Evolutionary conservation across 345 rosid genomes (phyloP).

Genomic region (Pugionium dolabratum): DNA sequence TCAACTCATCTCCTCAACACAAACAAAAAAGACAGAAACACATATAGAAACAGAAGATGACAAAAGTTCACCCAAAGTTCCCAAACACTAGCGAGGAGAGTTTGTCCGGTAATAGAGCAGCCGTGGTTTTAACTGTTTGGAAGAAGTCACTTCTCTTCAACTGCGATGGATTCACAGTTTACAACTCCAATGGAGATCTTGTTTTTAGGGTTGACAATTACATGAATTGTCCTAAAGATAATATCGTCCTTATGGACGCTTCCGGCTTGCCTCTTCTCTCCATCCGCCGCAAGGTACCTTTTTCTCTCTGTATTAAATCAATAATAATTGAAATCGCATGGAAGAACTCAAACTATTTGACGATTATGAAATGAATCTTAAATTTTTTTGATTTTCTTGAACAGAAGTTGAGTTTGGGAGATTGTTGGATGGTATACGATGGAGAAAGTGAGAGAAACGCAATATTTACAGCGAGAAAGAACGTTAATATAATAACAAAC

Average conservation of each 20-base stretch:
- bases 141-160: slow-evolving; percentile 88
- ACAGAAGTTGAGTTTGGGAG: slow-evolving; percentile 73
- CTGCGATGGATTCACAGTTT: slow-evolving; percentile 95
- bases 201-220: slow-evolving; percentile 88
- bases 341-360: too few species aligned
- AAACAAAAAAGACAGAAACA: not conserved
- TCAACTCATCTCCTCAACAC: slow-evolving; percentile 27
- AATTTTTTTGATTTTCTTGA: not conserved
- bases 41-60: slow-evolving; percentile 47
- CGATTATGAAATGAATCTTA: not conserved
- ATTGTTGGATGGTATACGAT: slow-evolving; percentile 78
- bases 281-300: slow-evolving; percentile 82
- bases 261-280: slow-evolving; percentile 87
- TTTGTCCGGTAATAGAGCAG: slow-evolving; percentile 27
- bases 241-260: slow-evolving; percentile 90
- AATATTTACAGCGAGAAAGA: slow-evolving; percentile 55
- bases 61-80: slow-evolving; percentile 68
- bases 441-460: slow-evolving; percentile 70
- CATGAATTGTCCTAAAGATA: slow-evolving; percentile 52
- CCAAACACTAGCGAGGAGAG: slow-evolving; percentile 26
- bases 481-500: slow-evolving; percentile 47
- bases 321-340: not conserved
- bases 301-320: too few species aligned
- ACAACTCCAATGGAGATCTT: slow-evolving; percentile 68
- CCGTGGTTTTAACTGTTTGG: slow-evolving; percentile 75